Evolutionary conservation across 2,329 filamentous ascomycete species (phyloP).

Genomic region (Talaromyces sp.): DNA sequence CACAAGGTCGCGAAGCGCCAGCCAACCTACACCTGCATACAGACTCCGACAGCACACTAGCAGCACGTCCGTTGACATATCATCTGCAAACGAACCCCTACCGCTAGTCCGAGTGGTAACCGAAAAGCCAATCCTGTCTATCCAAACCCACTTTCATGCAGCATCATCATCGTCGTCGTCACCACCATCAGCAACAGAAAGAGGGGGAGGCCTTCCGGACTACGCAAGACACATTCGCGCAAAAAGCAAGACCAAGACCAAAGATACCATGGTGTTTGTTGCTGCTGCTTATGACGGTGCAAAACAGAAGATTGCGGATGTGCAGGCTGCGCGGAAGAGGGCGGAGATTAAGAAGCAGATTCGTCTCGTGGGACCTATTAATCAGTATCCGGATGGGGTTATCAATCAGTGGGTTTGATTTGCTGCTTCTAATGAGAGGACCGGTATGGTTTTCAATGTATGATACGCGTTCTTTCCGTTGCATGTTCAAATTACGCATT

Average conservation of each 20-base stretch:
- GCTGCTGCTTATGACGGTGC: constrained; percentile 34
- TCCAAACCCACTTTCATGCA: constrained; percentile 20
- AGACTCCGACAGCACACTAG: not conserved
- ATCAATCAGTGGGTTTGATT: constrained; percentile 12
- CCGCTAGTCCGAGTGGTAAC: not conserved
- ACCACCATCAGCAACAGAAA: not conserved
- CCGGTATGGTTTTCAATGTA: not conserved
- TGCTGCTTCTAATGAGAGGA: not conserved
- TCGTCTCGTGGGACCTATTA: constrained; percentile 39
- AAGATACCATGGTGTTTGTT: constrained; percentile 22
- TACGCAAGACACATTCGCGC: constrained; percentile 28
- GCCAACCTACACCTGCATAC: not conserved
- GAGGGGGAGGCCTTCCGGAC: constrained; percentile 16
- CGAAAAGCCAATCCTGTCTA: constrained; percentile 2
- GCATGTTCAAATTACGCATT: not conserved
- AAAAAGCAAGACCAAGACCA: constrained; percentile 24
- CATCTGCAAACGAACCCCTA: constrained; percentile 7
- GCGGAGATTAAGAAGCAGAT: constrained; percentile 43
- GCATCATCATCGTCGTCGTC: constrained; percentile 14
- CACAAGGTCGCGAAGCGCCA: not conserved
- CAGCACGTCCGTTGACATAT: not conserved
- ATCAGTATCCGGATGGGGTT: constrained; percentile 22
- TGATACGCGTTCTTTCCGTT: not conserved
- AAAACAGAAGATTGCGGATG: constrained; percentile 35
- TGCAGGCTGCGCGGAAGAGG: constrained; percentile 37